Conservation (phyloP, 1,284 basidiomycete species). For the Moesziomyces sp. region DNA sequence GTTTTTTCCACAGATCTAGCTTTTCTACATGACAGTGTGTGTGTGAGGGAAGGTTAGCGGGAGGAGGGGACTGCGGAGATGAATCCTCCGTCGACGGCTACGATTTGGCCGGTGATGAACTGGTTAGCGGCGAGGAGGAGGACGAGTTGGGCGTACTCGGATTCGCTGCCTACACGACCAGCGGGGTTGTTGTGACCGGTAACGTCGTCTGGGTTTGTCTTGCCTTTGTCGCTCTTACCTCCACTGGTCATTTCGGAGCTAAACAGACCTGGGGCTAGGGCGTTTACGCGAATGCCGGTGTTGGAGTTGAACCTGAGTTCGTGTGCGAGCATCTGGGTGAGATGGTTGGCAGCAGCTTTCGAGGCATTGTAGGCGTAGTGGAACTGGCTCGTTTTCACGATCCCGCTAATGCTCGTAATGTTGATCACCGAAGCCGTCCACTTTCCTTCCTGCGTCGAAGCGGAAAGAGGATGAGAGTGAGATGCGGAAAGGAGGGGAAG, state of each 20-base stretch:
- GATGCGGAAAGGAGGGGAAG: conserved; percentile 49
- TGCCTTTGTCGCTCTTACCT: conserved; percentile 22
- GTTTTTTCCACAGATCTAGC: too few relatives aligned
- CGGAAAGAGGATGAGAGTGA: background rate
- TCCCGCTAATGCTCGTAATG: conserved; percentile 52
- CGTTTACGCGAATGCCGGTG: conserved; percentile 47
- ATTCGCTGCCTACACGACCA: conserved; percentile 44
- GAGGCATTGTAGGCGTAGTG: conserved; percentile 59
- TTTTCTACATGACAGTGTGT: background rate
- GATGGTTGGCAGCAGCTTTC: conserved; percentile 59
- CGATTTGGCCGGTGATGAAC: conserved; percentile 54
- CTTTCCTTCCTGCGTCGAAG: background rate
- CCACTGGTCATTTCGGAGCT: conserved; percentile 53
- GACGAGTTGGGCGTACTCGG: conserved; percentile 53
- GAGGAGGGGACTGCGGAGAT: conserved; percentile 37
- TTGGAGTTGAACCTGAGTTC: conserved; percentile 49
- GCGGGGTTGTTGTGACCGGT: conserved; percentile 47
- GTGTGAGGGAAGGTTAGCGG: conserved; percentile 7
- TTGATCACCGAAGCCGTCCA: conserved; percentile 46
- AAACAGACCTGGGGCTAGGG: conserved; percentile 59
- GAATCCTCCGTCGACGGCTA: conserved; percentile 59
- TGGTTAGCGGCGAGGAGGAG: conserved; percentile 47
- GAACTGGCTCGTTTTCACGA: conserved; percentile 47
- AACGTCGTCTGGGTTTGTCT: conserved; percentile 21
- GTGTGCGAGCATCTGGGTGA: conserved; percentile 56